Base-by-base conservation (phyloP, 129 eudicot species). In the Mikania micrantha region DNA sequence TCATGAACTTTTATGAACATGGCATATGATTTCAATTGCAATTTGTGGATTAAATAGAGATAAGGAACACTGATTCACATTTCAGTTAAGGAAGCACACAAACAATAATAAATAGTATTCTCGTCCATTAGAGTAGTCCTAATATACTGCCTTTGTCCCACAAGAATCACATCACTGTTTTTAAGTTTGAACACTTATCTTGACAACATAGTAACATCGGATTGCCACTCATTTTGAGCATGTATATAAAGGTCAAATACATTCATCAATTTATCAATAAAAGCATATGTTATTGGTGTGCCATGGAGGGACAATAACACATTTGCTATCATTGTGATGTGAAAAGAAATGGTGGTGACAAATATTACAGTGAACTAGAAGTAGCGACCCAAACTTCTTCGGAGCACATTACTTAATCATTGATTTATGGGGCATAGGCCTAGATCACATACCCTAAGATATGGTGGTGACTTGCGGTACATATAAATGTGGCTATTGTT, bases 141-240 rank as follows among this genome's bases (percentile, higher is more conserved):
- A 31, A 2, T 25, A 62, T 21, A 66, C 60, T 45, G 16, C 60
- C 39, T 66, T 66, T 10, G 60, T 29, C 32, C 44, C 40, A 47
- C 60, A 66, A 66, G 58, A 29, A 24, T 31, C 45, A 4, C 31
- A 48, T 10, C 36, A 31, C 34, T 11, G 25, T 6, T 40, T 19
- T 32, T 19, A 9, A 47, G 32, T 67, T 35, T 10, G 9, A 20
- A 17, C 7, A 49, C 48, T 20, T 32, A 67, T 19, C 50, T n/a
- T 49, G 48, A 61, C 48, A 17, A 49, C 35, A 67, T 34, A 50
- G 40, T 34, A 67, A 49, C 60, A 48, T 47, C 41, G 31, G 47
- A 13, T 19, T 66, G 29, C 29, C 17, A 49, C 11, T 67, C 61
- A 12, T 34, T 47, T 47, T 49, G 21, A n/a, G 15, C 16, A 31